Base-by-base conservation (phyloP, 2,329 filamentous ascomycete species). In the Aquanectria penicillioides region DNA sequence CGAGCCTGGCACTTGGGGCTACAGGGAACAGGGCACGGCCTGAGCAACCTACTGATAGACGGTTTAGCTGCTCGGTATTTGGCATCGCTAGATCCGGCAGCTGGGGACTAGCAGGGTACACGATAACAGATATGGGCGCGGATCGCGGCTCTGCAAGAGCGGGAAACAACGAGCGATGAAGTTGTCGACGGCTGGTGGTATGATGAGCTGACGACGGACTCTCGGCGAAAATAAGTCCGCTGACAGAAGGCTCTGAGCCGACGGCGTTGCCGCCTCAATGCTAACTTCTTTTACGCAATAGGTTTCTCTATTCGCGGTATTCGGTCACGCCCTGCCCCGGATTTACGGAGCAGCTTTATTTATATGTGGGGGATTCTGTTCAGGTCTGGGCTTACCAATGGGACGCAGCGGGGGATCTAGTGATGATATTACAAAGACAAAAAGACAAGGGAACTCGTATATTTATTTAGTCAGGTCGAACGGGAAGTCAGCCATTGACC, bases 11-110 rank as follows among this genome's bases (percentile, higher is more conserved):
- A 34, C 22, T 15, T 25, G 53, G 13, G n/a, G 37, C 15, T n/a
- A 29, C 26, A 26, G n/a, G 25, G 54, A 18, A 41, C 36, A 28
- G 37, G 54, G 17, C 10, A 9, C 48, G 49, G 47, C 26, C 54
- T 26, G 47, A 29, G 20, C 20, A 37, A 47, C 65, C 54, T 13
- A 70, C 68, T 23, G 68, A 70, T 26, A 70, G 64, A 26, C 67
- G 68, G 26, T 69, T 70, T 6, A 69, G 50, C 53, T 68, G 63
- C 25, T 67, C 63, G 17, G 63, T 26, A 31, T 56, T 56, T 29
- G 54, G 48, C 34, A 57, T 57, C 26, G 41, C 33, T 34, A 36
- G 34, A 48, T 48, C 52, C 44, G 44, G 43, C 26, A 41, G 28
- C 31, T 40, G 12, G 15, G 9, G 22, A 36, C 28, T 28, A 31